A percentile compares a stretch with the other conserved stretches of the same genome.
phyloP scores from a whole-genome alignment of 257 asterid species.

The Apocynum venetum region DNA sequence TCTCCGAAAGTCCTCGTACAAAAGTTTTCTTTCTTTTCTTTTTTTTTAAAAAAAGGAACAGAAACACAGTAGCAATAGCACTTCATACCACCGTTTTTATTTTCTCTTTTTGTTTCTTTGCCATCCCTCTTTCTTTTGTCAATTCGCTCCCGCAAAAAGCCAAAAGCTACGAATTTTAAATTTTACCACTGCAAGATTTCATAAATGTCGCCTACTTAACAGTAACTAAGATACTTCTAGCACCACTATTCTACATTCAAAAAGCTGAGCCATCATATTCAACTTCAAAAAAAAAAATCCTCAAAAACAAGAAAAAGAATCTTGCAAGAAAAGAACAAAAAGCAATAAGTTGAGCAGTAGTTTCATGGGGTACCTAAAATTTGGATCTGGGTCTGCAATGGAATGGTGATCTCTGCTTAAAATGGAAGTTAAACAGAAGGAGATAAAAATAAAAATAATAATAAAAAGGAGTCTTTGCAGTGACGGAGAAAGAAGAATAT shows the following conservation, averaged over 20 bases:
- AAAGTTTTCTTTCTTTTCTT: conserved; percentile 2
- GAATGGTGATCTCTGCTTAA: conserved; percentile 35
- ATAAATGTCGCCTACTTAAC: conserved; percentile 22
- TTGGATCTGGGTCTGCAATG: conserved; percentile 52
- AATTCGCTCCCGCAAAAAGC: conserved; percentile 15
- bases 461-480: conserved; percentile 34
- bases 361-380: conserved; percentile 42
- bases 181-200: conserved; percentile 1
- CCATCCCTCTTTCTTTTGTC: conserved; percentile 16
- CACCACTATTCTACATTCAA: conserved; percentile 23
- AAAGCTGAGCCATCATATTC: conserved; percentile 56
- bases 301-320: conserved; percentile 11
- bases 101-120: conserved; percentile 3
- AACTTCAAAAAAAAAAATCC: neutral
- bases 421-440: conserved; percentile 37
- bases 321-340: neutral
- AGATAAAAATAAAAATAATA: neutral
- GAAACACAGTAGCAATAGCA: conserved; percentile 23
- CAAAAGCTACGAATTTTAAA: neutral
- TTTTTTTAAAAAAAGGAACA: conserved; percentile 1
- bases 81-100: conserved; percentile 14
- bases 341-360: conserved; percentile 11
- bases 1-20: conserved; percentile 30
- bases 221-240: conserved; percentile 25
- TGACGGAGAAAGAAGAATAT: conserved; percentile 32